A percentile compares a stretch with the other conserved stretches of the same genome.
These are phyloP conservation scores for Debaryomyces castellii DNA, from an alignment of 805 yeast species.

Conservation along the genomic window DNA sequence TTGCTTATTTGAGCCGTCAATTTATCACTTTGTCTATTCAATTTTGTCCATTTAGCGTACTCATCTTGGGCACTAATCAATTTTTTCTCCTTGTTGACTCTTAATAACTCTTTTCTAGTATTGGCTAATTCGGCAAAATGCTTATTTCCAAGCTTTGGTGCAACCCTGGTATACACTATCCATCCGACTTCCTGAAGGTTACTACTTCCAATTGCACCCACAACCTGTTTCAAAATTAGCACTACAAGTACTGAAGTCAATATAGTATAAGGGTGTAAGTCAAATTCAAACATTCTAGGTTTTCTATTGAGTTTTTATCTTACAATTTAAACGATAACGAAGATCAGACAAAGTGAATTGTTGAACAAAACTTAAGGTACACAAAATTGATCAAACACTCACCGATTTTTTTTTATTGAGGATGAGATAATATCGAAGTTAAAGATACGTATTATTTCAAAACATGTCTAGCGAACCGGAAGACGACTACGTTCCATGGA, in stretches of 20 bases:
- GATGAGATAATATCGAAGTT: slow-evolving; percentile 1
- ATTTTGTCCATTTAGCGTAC: slow-evolving; percentile 93
- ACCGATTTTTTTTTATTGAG: not conserved
- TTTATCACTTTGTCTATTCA: slow-evolving; percentile 69
- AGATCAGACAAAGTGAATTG: not conserved
- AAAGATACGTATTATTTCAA: not conserved
- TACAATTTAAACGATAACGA: not conserved
- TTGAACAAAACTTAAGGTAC: not conserved
- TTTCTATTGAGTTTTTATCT: not conserved
- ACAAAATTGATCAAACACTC: not conserved
- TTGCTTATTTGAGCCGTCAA: slow-evolving; percentile 50
- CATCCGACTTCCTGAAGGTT: slow-evolving; percentile 35
- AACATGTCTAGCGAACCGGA: slow-evolving; percentile 43
- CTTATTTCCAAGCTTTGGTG: slow-evolving; percentile 34
- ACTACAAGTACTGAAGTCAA: slow-evolving; percentile 32
- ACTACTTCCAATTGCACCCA: slow-evolving; percentile 37
- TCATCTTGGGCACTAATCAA: slow-evolving; percentile 84
- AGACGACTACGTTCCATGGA: slow-evolving; percentile 75
- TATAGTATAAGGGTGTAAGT: slow-evolving; percentile 34
- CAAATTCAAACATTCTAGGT: slow-evolving; percentile 17
- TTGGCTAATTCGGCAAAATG: slow-evolving; percentile 20
- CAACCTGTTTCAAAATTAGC: slow-evolving; percentile 34
- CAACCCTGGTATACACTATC: slow-evolving; percentile 32
- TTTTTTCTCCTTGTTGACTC: slow-evolving; percentile 52
- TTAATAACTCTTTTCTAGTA: slow-evolving; percentile 44